phyloP scores from a whole-genome alignment of 129 eudicot genomes.

The Arctium lappa region DNA sequence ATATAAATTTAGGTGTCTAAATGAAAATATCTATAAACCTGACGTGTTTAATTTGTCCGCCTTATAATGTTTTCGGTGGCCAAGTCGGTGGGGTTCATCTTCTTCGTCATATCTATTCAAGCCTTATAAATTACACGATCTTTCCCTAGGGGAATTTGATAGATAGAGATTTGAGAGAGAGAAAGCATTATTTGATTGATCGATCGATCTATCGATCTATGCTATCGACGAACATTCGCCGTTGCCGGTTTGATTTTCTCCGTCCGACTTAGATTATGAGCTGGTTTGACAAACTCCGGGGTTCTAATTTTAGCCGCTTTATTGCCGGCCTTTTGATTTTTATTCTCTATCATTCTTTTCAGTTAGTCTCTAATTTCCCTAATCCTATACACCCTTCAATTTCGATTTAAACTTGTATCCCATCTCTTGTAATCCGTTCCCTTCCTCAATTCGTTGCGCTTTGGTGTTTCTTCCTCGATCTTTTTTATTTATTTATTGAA shows the following conservation, averaged over 20 bases:
- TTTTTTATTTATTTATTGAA: constrained; percentile 14
- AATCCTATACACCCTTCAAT: constrained; percentile 74
- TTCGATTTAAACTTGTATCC: constrained; percentile 5
- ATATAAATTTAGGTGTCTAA: background rate
- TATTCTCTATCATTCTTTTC: constrained; percentile 70
- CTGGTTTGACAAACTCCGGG: constrained; percentile 81
- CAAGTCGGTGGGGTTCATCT: background rate
- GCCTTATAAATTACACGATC: background rate
- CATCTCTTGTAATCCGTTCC: background rate
- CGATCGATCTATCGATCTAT: constrained; percentile 31
- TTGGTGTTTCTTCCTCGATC: constrained; percentile 7
- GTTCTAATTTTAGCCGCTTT: constrained; percentile 82
- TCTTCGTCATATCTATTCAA: background rate
- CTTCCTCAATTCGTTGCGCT: background rate
- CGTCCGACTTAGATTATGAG: constrained; percentile 56
- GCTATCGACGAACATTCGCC: constrained; percentile 39
- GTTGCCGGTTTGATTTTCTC: constrained; percentile 28
- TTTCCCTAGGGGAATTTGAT: background rate
- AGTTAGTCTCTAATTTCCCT: constrained; percentile 74
- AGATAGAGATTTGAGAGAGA: background rate
- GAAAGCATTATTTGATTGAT: background rate
- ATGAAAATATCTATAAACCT: background rate
- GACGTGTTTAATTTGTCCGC: background rate
- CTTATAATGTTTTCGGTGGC: background rate
- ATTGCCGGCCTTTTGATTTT: constrained; percentile 89